phyloP scores from a whole-genome alignment of 208 protist genomes.

The Tritrichomonas foetus region DNA sequence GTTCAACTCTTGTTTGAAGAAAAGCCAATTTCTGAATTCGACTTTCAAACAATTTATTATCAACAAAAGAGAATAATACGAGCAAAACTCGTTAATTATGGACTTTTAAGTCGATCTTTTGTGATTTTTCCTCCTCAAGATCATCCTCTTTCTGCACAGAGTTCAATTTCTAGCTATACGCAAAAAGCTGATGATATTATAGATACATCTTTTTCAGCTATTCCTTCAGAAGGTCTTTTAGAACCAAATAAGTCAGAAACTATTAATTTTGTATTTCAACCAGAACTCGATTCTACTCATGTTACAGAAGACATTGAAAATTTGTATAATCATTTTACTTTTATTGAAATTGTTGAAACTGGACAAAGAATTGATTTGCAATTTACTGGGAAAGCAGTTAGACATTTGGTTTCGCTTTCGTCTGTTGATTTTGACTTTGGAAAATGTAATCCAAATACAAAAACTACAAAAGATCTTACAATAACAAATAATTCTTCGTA shows the following conservation, averaged over 20 bases:
- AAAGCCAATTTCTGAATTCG: not conserved
- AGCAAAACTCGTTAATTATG: not conserved
- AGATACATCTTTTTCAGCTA: not conserved
- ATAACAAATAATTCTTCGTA: slow-evolving; percentile 26
- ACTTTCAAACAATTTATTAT: not conserved
- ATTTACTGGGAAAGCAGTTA: not conserved
- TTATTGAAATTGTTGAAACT: slow-evolving; percentile 29
- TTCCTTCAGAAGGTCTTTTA: slow-evolving; percentile 14
- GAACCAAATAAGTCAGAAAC: not conserved
- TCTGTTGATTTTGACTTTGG: not conserved
- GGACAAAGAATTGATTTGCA: not conserved
- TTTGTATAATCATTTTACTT: not conserved
- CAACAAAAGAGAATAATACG: not conserved
- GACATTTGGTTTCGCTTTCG: not conserved
- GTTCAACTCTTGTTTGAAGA: not conserved
- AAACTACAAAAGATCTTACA: not conserved
- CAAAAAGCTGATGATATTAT: not conserved
- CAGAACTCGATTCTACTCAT: not conserved
- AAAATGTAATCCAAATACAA: not conserved
- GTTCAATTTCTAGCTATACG: not conserved
- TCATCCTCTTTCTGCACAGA: not conserved
- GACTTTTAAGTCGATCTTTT: not conserved
- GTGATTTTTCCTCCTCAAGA: not conserved
- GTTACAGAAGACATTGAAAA: not conserved
- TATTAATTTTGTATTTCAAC: not conserved